A percentile compares a stretch with the other conserved stretches of the same genome.
Evolutionary conservation across 2,329 filamentous ascomycete species (phyloP).

Genomic region (Fusarium sp.): DNA sequence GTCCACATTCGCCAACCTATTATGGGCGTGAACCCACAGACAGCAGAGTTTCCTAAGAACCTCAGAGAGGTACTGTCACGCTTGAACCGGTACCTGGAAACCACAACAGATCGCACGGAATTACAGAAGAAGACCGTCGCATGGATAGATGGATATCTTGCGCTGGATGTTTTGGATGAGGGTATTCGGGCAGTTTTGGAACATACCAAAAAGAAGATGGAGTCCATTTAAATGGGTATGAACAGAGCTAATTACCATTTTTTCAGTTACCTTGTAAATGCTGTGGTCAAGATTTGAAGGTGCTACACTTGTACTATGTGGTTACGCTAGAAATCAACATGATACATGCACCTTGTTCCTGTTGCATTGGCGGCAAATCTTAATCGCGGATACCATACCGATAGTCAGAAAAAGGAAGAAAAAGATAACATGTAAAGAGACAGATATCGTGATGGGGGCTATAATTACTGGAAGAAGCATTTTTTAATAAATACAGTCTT

Average conservation of each 20-base stretch:
- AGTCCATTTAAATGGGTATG: conserved; percentile 3
- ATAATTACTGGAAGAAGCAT: background rate
- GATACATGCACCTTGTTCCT: background rate
- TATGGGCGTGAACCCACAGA: conserved; percentile 69
- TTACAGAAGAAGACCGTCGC: conserved; percentile 59
- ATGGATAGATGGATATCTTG: conserved; percentile 67
- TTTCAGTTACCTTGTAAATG: background rate
- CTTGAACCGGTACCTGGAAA: conserved; percentile 63
- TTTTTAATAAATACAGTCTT: background rate
- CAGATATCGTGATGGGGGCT: background rate
- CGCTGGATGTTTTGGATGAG: conserved; percentile 61
- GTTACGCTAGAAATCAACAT: background rate
- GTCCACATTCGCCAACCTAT: conserved; percentile 79
- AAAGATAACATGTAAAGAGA: background rate
- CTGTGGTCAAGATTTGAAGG: background rate
- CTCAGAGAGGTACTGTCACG: conserved; percentile 72
- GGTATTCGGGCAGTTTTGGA: conserved; percentile 65
- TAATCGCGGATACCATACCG: background rate
- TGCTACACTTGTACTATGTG: background rate
- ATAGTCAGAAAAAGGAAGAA: background rate
- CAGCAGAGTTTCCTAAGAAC: conserved; percentile 77
- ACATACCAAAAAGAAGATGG: conserved; percentile 55
- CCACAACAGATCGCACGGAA: conserved; percentile 56
- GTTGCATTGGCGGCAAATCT: background rate
- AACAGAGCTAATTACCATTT: background rate